Percentiles rank a stretch among this genome's conserved stretches.
These are phyloP conservation scores for Debaryomyces prosopidis DNA, from an alignment of 805 yeast species.

Conservation along the genomic window DNA sequence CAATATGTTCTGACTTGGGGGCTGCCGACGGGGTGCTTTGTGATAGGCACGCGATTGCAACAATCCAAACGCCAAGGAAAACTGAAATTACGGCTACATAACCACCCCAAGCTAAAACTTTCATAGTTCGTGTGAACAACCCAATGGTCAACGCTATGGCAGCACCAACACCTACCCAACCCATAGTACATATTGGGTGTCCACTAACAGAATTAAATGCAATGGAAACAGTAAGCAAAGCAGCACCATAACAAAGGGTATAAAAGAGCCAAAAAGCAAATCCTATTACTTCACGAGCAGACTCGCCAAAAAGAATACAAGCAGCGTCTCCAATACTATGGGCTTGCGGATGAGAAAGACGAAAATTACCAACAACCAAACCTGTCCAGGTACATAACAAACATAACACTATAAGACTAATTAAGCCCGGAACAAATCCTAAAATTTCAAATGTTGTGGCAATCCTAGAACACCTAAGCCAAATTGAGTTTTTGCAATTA, in stretches of 20 bases:
- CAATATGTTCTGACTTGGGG: slow-evolving; percentile 4
- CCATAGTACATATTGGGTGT: slow-evolving; percentile 8
- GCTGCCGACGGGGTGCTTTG: slow-evolving; percentile 10
- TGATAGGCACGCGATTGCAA: slow-evolving; percentile 11
- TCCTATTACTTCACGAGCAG: slow-evolving; percentile 9
- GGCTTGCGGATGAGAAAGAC: slow-evolving; percentile 10
- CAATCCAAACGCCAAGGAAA: slow-evolving; percentile 8
- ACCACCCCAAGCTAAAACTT: slow-evolving; percentile 9
- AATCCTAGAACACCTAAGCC: slow-evolving; percentile 11
- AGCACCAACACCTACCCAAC: slow-evolving; percentile 10
- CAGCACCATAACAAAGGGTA: slow-evolving; percentile 8
- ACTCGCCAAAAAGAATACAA: slow-evolving; percentile 8
- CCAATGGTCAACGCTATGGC: slow-evolving; percentile 7
- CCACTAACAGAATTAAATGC: slow-evolving; percentile 9
- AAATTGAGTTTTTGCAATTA: slow-evolving; percentile 10
- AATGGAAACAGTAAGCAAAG: slow-evolving; percentile 8
- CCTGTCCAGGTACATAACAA: slow-evolving; percentile 11
- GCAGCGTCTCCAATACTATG: slow-evolving; percentile 12
- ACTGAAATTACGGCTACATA: slow-evolving; percentile 8
- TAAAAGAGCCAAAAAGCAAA: slow-evolving; percentile 9
- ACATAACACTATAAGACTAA: slow-evolving; percentile 8
- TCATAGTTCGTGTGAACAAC: slow-evolving; percentile 8
- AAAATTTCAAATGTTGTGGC: slow-evolving; percentile 8
- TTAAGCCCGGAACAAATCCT: slow-evolving; percentile 11
- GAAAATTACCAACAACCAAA: slow-evolving; percentile 7